Evolutionary conservation across 441 rosid genomes (phyloP).

Genomic region (Adansonia grandidieri): DNA sequence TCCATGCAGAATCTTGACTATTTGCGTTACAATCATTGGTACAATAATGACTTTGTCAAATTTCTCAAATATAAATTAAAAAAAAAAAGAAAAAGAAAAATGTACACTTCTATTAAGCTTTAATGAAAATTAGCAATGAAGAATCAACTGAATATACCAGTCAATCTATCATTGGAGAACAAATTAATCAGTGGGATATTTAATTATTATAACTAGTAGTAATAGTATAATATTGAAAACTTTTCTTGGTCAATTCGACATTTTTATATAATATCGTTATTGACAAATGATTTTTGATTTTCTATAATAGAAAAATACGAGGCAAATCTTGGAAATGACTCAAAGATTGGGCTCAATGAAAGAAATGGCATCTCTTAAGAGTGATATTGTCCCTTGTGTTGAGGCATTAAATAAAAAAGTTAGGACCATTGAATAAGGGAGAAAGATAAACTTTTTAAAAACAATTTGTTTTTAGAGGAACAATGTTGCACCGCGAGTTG

Average conservation of each 20-base stretch:
- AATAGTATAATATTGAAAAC: no score
- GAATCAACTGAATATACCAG: no score
- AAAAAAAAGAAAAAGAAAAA: not conserved
- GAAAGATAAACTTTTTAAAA: constrained; percentile 15
- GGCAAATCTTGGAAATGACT: constrained; percentile 43
- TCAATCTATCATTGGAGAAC: no score
- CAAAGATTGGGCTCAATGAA: constrained; percentile 45
- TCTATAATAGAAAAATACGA: constrained; percentile 14
- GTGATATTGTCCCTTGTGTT: not conserved
- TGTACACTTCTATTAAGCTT: no score
- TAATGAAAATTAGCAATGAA: no score
- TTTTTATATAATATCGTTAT: not conserved
- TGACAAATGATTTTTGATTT: constrained; percentile 6
- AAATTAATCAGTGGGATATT: no score
- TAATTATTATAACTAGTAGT: no score
- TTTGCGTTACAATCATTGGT: not conserved
- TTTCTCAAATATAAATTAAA: not conserved
- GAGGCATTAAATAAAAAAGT: constrained; percentile 24
- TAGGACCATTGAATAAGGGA: constrained; percentile 10
- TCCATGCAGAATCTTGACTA: constrained; percentile 1
- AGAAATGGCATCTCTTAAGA: constrained; percentile 27
- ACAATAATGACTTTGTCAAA: not conserved
- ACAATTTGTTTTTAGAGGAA: constrained; percentile 36
- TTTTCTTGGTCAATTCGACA: not conserved
- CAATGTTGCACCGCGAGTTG: constrained; percentile 32